phyloP scores from a whole-genome alignment of 441 rosid species.

The Rhodomyrtus psidioides region DNA sequence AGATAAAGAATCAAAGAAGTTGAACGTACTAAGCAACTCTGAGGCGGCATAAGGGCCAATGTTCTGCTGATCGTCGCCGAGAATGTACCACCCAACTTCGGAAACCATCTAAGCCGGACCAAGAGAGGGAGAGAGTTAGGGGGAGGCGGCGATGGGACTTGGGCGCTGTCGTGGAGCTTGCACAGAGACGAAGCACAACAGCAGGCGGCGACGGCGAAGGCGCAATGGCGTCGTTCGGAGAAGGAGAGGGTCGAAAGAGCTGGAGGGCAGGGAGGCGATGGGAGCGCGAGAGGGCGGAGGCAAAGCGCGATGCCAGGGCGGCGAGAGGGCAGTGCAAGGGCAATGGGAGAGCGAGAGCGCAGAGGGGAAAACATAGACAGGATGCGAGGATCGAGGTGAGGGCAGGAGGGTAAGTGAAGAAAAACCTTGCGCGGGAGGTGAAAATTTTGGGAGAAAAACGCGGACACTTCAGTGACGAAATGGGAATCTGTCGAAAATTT shows the following conservation, averaged over 20 bases:
- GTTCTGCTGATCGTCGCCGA: slow-evolving; percentile 39
- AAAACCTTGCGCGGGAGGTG: too few species aligned
- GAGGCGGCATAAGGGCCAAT: slow-evolving; percentile 48
- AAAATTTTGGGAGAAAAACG: too few species aligned
- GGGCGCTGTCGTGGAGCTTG: neutral
- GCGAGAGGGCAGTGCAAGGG: too few species aligned
- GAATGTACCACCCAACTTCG: slow-evolving; percentile 53
- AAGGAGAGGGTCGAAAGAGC: neutral
- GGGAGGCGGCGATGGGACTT: neutral
- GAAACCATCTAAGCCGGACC: slow-evolving; percentile 1
- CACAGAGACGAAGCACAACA: neutral
- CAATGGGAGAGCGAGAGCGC: too few species aligned
- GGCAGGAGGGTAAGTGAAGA: too few species aligned
- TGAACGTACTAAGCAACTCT: slow-evolving; percentile 46
- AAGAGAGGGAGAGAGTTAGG: neutral
- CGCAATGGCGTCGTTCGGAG: neutral
- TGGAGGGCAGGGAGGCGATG: too few species aligned
- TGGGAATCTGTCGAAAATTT: too few species aligned
- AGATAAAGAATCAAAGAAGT: neutral
- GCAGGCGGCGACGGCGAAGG: neutral
- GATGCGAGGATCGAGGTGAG: too few species aligned
- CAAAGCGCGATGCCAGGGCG: too few species aligned
- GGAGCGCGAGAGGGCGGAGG: too few species aligned
- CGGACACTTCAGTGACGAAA: too few species aligned
- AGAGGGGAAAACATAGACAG: too few species aligned